These are phyloP conservation scores for Phytopythium boreale DNA, from an alignment of 352 stramenopile species.

Conservation along the genomic window DNA sequence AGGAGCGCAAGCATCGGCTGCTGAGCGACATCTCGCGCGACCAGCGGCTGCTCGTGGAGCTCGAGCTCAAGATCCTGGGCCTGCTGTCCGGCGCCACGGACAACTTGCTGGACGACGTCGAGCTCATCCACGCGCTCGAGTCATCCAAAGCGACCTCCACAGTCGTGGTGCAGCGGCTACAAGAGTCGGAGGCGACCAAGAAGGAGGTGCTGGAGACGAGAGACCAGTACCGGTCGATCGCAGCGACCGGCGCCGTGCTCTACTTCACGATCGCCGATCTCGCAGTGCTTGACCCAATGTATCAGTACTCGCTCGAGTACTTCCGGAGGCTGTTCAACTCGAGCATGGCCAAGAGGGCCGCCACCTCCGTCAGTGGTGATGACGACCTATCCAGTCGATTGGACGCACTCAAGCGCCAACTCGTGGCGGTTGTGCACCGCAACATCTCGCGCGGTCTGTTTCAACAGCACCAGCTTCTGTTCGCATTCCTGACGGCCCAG, in stretches of 20 bases:
- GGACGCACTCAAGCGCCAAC: constrained; percentile 30
- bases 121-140: constrained; percentile 64
- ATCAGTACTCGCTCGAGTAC: constrained; percentile 79
- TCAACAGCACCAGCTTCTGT: constrained; percentile 58
- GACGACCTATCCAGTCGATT: constrained; percentile 32
- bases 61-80: constrained; percentile 90
- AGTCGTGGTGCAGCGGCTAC: constrained; percentile 47
- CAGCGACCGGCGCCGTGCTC: constrained; percentile 55
- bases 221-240: constrained; percentile 54
- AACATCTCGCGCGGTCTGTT: constrained; percentile 78
- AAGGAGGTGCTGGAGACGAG: constrained; percentile 57
- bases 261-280: constrained; percentile 74
- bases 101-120: constrained; percentile 91
- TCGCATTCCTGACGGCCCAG: constrained; percentile 56
- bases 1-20: constrained; percentile 80
- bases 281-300: constrained; percentile 63
- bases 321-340: constrained; percentile 61
- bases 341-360: constrained; percentile 43
- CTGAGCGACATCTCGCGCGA: constrained; percentile 88
- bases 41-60: constrained; percentile 86
- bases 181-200: constrained; percentile 62
- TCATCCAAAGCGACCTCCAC: constrained; percentile 65
- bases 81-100: constrained; percentile 83
- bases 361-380: constrained; percentile 9
- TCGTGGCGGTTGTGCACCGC: constrained; percentile 55